These are phyloP conservation scores for Epichloe elymi DNA, from an alignment of 2,329 filamentous ascomycete genomes.

Conservation along the genomic window DNA sequence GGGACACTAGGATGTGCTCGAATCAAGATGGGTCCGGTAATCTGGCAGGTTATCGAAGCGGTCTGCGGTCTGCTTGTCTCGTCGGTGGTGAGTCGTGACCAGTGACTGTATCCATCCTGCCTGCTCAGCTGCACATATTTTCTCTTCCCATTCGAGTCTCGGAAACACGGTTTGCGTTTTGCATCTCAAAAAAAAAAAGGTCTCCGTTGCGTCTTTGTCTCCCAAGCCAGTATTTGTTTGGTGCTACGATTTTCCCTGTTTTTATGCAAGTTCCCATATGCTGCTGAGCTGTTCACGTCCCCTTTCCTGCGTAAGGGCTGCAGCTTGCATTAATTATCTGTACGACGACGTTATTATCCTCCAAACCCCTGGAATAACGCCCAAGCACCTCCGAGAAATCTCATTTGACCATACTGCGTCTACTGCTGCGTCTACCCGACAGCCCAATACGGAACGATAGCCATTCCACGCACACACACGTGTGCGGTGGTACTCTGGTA, in stretches of 20 bases:
- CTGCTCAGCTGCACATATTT: constrained; percentile 14
- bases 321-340: constrained; percentile 5
- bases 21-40: constrained; percentile 1
- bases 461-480: background rate
- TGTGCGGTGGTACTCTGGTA: background rate
- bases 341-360: constrained; percentile 5
- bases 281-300: background rate
- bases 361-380: constrained; percentile 4
- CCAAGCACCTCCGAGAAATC: constrained; percentile 7
- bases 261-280: background rate
- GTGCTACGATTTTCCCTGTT: background rate
- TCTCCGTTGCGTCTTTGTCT: constrained; percentile 7
- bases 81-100: constrained; percentile 5
- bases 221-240: constrained; percentile 3
- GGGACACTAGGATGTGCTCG: background rate
- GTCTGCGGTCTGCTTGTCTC: constrained; percentile 8
- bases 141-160: background rate
- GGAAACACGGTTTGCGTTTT: background rate
- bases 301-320: constrained; percentile 1
- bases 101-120: constrained; percentile 15
- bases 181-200: constrained; percentile 6
- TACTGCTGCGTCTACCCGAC: constrained; percentile 19
- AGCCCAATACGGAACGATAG: constrained; percentile 17
- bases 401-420: constrained; percentile 6
- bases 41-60: background rate